These are phyloP conservation scores for Ulota crispa DNA, from an alignment of 225 moss, liverwort and hornwort species.

Conservation along the genomic window DNA sequence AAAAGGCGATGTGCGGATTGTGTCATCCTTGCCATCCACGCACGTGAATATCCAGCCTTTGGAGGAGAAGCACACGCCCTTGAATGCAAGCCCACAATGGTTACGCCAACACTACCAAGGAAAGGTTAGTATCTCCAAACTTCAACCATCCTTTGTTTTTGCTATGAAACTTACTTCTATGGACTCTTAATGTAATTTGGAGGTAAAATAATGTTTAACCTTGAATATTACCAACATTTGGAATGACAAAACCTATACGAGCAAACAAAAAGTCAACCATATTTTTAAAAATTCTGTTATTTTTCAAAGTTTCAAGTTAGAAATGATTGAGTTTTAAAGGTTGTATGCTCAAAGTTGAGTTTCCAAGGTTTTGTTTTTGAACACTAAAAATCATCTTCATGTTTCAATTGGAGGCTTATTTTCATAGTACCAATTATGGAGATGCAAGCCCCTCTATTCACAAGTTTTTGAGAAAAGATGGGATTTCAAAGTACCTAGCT, in stretches of 20 bases:
- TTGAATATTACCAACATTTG: background rate
- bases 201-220: background rate
- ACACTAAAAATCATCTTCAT: background rate
- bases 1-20: conserved; percentile 48
- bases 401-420: background rate
- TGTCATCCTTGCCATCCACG: conserved; percentile 57
- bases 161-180: background rate
- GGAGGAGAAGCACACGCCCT: conserved; percentile 52
- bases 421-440: background rate
- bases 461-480: no score
- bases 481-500: no score
- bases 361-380: background rate
- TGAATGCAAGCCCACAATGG: conserved; percentile 55
- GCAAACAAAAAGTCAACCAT: background rate
- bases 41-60: conserved; percentile 39
- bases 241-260: background rate
- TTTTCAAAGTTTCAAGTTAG: background rate
- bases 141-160: background rate
- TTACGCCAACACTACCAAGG: conserved; percentile 46
- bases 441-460: no score
- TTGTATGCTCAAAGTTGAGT: background rate
- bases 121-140: conserved; percentile 29
- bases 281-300: background rate
- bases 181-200: background rate
- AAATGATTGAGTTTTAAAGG: no score